These are phyloP conservation scores for Cladosporium sp. DNA, from an alignment of 2,329 filamentous ascomycete genomes.

Conservation along the genomic window DNA sequence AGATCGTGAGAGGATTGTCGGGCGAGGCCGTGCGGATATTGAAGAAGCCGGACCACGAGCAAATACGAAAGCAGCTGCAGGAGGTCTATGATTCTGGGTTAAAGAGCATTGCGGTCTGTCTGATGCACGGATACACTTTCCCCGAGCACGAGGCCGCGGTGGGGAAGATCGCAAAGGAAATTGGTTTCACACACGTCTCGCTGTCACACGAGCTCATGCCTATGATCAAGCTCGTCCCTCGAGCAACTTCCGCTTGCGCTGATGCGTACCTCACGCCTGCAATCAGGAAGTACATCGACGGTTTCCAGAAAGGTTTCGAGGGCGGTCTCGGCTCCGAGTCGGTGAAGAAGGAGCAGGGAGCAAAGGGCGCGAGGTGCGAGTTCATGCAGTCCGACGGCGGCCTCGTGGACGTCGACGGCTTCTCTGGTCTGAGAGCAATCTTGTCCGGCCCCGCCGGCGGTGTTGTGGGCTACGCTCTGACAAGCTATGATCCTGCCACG, in stretches of 20 bases:
- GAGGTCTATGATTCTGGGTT: conserved; percentile 64
- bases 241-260: conserved; percentile 70
- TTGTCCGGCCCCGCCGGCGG: conserved; percentile 87
- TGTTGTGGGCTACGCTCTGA: conserved; percentile 86
- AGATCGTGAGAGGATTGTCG: conserved; percentile 64
- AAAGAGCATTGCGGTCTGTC: conserved; percentile 75
- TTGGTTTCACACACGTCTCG: conserved; percentile 79
- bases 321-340: conserved; percentile 72
- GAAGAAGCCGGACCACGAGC: conserved; percentile 51
- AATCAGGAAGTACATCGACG: conserved; percentile 69
- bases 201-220: conserved; percentile 75
- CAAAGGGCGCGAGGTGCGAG: conserved; percentile 73
- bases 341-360: conserved; percentile 59
- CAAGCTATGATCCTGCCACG: conserved; percentile 77
- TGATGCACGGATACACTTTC: conserved; percentile 91
- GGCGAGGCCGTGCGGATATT: conserved; percentile 70
- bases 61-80: conserved; percentile 56
- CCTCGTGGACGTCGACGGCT: conserved; percentile 65
- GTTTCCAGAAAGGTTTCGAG: conserved; percentile 73
- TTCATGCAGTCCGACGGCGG: conserved; percentile 90
- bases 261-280: conserved; percentile 76
- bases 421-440: conserved; percentile 79
- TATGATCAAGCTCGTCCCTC: conserved; percentile 78
- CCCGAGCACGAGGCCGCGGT: conserved; percentile 77
- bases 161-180: conserved; percentile 67